A percentile compares a stretch with the other conserved stretches of the same genome.
Conservation (phyloP, 352 stramenopile genomes). For the Globisporangium okanoganense region DNA sequence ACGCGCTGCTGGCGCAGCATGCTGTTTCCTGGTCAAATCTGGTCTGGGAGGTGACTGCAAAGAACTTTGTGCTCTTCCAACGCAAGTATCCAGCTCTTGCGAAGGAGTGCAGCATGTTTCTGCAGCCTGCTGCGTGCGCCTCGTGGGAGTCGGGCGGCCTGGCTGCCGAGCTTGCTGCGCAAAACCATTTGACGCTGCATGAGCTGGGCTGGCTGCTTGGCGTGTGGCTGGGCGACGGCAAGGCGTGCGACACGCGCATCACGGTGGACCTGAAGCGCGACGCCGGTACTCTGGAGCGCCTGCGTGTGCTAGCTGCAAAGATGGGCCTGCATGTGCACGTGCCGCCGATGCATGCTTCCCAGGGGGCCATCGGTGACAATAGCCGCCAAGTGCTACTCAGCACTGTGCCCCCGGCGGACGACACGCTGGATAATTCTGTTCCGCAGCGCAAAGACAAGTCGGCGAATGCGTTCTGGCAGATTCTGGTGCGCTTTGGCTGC, state of each 20-base stretch:
- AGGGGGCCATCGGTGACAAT: conserved; percentile 3
- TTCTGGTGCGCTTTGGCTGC: conserved; percentile 7
- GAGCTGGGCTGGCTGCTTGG: conserved; percentile 8
- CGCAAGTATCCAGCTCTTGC: conserved; percentile 8
- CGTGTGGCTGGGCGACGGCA: conserved; percentile 4
- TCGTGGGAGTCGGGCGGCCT: conserved; percentile 2
- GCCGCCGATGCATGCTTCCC: conserved; percentile 2
- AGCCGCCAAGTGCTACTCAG: conserved; percentile 6
- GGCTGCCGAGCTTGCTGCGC: conserved; percentile 7
- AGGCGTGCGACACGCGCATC: conserved; percentile 8
- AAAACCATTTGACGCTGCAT: conserved; percentile 8
- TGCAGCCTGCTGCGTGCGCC: conserved; percentile 4
- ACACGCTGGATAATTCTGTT: conserved; percentile 2
- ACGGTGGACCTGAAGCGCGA: conserved; percentile 8
- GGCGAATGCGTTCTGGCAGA: conserved; percentile 9
- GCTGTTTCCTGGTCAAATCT: conserved; percentile 2
- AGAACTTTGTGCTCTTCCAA: conserved; percentile 10
- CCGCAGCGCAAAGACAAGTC: conserved; percentile 2
- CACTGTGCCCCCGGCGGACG: not conserved
- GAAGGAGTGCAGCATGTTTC: conserved; percentile 7
- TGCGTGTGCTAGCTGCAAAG: conserved; percentile 7
- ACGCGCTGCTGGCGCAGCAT: conserved; percentile 6
- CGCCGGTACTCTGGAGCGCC: conserved; percentile 7
- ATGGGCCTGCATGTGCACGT: conserved; percentile 6
- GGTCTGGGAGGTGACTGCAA: conserved; percentile 7